phyloP scores from a whole-genome alignment of 2,329 filamentous ascomycete species.

The Capronia epimyces region DNA sequence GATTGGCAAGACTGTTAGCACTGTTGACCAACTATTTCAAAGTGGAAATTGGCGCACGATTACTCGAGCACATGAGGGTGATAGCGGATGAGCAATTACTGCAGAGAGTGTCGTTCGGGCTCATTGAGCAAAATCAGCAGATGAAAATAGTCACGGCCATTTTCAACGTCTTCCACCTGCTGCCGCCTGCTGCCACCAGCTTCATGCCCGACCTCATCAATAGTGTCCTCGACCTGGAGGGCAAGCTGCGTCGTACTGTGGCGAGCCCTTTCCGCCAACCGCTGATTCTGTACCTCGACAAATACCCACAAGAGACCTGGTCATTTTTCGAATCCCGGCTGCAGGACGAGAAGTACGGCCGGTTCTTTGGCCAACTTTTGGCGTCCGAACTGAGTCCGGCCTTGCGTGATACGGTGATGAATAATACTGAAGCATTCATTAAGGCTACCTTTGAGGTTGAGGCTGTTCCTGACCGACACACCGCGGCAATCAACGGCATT shows the following conservation, averaged over 20 bases:
- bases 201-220: slow-evolving; percentile 90
- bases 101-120: slow-evolving; percentile 87
- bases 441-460: slow-evolving; percentile 60
- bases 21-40: slow-evolving; percentile 98
- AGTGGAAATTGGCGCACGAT: slow-evolving; percentile 85
- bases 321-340: slow-evolving; percentile 70
- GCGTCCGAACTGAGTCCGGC: slow-evolving; percentile 67
- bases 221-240: slow-evolving; percentile 82
- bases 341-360: slow-evolving; percentile 78
- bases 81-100: slow-evolving; percentile 75
- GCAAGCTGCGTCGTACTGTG: slow-evolving; percentile 75
- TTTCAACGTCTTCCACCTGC: slow-evolving; percentile 93
- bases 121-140: slow-evolving; percentile 84
- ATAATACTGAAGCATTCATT: slow-evolving; percentile 67
- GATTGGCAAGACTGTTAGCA: slow-evolving; percentile 80
- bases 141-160: slow-evolving; percentile 96
- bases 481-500: slow-evolving; percentile 78
- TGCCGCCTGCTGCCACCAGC: slow-evolving; percentile 79
- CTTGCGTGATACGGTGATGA: slow-evolving; percentile 67
- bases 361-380: slow-evolving; percentile 84
- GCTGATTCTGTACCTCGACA: slow-evolving; percentile 86
- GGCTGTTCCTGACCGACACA: slow-evolving; percentile 62
- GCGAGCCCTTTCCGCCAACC: slow-evolving; percentile 88
- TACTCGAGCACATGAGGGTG: slow-evolving; percentile 90
- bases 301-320: slow-evolving; percentile 87